Evolutionary conservation across 2,329 filamentous ascomycete genomes (phyloP).

Genomic region (Cladophialophora immunda): DNA sequence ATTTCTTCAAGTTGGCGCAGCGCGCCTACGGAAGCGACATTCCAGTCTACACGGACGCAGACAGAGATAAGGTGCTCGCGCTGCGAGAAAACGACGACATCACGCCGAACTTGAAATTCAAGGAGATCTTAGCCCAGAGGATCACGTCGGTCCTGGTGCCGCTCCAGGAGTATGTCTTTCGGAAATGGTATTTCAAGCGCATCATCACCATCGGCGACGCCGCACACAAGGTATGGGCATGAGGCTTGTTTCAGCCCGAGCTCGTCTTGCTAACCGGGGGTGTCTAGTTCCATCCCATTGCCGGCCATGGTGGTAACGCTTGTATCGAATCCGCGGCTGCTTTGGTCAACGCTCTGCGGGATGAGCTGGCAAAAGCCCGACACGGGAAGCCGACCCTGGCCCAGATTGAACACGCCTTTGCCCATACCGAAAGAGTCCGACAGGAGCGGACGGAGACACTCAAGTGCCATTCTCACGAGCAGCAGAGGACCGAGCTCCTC

Average conservation of each 20-base stretch:
- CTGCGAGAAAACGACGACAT: conserved; percentile 43
- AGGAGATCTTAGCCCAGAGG: conserved; percentile 46
- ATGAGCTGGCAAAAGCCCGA: not conserved
- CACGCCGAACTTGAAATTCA: conserved; percentile 45
- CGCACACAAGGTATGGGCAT: conserved; percentile 51
- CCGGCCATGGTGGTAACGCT: conserved; percentile 54
- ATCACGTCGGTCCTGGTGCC: conserved; percentile 41
- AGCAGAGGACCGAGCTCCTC: conserved; percentile 13
- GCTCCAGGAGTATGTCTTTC: conserved; percentile 51
- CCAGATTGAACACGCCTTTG: conserved; percentile 13
- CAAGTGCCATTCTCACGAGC: conserved; percentile 13
- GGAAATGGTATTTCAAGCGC: conserved; percentile 51
- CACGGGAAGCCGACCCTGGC: conserved; percentile 2
- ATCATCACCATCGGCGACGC: conserved; percentile 54
- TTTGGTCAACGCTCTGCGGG: conserved; percentile 45
- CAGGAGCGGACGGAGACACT: conserved; percentile 3
- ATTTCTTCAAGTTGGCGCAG: conserved; percentile 42
- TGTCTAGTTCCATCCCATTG: conserved; percentile 45
- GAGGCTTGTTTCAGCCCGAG: not conserved
- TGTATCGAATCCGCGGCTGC: conserved; percentile 52
- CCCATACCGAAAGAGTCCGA: conserved; percentile 6
- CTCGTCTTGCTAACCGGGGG: conserved; percentile 33
- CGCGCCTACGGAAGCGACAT: conserved; percentile 40
- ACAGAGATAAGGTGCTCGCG: conserved; percentile 43
- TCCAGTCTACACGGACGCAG: conserved; percentile 46